Evolutionary conservation across 78 protist species (phyloP).

Genomic region (Parvularia atlantis): DNA sequence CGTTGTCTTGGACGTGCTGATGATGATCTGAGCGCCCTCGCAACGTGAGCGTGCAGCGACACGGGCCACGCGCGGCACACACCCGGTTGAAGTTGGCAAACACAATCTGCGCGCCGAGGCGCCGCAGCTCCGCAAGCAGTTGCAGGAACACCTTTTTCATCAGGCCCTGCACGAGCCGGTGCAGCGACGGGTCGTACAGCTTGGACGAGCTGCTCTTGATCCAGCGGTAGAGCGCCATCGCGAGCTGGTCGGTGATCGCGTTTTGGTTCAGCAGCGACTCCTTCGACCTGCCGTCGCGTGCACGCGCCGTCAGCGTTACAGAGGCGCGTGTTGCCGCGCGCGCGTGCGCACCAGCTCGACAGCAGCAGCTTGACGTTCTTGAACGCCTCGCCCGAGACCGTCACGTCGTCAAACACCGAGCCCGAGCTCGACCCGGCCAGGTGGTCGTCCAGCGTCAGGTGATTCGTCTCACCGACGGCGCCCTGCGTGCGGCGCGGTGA

Average conservation of each 20-base stretch:
- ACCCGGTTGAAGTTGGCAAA: constrained; percentile 51
- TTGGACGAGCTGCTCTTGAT: constrained; percentile 38
- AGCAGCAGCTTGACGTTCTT: too few relatives aligned
- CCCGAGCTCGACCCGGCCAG: too few relatives aligned
- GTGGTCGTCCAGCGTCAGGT: neutral
- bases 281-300: too few relatives aligned
- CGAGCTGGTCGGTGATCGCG: too few relatives aligned
- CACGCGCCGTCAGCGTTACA: too few relatives aligned
- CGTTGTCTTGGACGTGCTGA: constrained; percentile 50
- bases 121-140: constrained; percentile 42
- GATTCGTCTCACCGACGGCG: neutral
- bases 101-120: constrained; percentile 56
- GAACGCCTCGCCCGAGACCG: too few relatives aligned
- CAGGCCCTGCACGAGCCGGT: constrained; percentile 42
- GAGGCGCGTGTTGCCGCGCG: too few relatives aligned
- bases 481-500: neutral
- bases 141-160: constrained; percentile 73
- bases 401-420: too few relatives aligned
- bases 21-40: constrained; percentile 10
- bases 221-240: constrained; percentile 75
- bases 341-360: too few relatives aligned
- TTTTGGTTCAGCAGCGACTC: too few relatives aligned
- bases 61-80: neutral
- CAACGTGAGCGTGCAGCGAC: neutral
- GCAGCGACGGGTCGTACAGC: constrained; percentile 65